A percentile compares a stretch with the other conserved stretches of the same genome.
phyloP scores from a whole-genome alignment of 2,329 filamentous ascomycete species.

The Calonectria pteridis region DNA sequence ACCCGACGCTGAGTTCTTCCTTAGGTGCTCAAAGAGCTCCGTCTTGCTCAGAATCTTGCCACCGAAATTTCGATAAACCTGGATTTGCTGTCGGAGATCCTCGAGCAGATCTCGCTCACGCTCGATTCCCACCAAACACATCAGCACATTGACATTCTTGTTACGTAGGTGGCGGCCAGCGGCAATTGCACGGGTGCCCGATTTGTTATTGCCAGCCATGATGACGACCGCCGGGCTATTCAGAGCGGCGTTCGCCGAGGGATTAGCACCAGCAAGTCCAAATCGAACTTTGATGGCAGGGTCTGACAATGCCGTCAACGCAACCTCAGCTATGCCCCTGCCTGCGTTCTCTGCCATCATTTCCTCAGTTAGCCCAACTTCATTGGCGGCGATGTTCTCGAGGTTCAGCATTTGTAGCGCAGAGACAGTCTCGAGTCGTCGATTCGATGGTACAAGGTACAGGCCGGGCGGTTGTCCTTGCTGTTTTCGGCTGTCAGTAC shows the following conservation, averaged over 20 bases:
- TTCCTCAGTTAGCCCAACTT: slow-evolving; percentile 88
- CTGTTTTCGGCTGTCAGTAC: slow-evolving; percentile 52
- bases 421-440: slow-evolving; percentile 72
- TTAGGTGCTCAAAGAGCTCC: slow-evolving; percentile 71
- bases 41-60: slow-evolving; percentile 76
- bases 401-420: slow-evolving; percentile 91
- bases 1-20: slow-evolving; percentile 56
- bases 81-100: slow-evolving; percentile 83
- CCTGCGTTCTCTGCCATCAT: slow-evolving; percentile 94
- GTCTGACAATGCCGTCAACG: slow-evolving; percentile 75
- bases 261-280: slow-evolving; percentile 56
- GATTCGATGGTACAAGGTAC: slow-evolving; percentile 67
- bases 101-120: slow-evolving; percentile 85
- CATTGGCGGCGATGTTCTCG: slow-evolving; percentile 89
- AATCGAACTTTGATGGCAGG: slow-evolving; percentile 69
- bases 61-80: slow-evolving; percentile 86
- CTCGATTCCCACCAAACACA: slow-evolving; percentile 88
- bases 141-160: slow-evolving; percentile 82
- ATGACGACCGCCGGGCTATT: slow-evolving; percentile 70
- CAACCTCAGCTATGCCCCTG: slow-evolving; percentile 87
- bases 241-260: slow-evolving; percentile 45
- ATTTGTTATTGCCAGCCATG: slow-evolving; percentile 95
- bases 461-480: slow-evolving; percentile 59
- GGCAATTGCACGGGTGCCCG: slow-evolving; percentile 85
- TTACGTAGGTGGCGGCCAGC: slow-evolving; percentile 89